Conservation (phyloP, 352 stramenopile genomes). For the Proteromonas lacertae region DNA sequence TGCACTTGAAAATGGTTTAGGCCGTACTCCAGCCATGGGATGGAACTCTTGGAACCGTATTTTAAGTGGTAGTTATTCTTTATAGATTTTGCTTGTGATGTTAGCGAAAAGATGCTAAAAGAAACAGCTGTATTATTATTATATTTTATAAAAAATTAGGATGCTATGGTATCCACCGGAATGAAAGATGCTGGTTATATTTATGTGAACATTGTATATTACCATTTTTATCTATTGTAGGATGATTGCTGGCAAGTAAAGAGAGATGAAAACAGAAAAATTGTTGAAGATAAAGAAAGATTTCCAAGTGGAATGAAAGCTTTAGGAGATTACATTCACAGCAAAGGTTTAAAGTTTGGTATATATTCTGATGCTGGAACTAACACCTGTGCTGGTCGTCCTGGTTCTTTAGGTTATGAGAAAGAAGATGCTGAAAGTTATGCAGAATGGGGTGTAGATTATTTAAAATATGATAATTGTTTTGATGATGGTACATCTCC, state of each 20-base stretch:
- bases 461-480: slow-evolving; percentile 5
- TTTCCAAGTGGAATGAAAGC: neutral
- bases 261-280: too few species aligned
- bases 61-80: too few species aligned
- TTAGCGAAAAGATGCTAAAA: slow-evolving; percentile 7
- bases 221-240: too few species aligned
- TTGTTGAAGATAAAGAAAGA: too few species aligned
- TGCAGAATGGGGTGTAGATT: slow-evolving; percentile 4
- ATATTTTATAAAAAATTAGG: too few species aligned
- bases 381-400: neutral
- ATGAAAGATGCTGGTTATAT: too few species aligned
- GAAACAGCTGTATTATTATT: slow-evolving; percentile 10
- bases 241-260: too few species aligned
- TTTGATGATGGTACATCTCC: neutral
- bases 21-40: too few species aligned
- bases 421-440: neutral
- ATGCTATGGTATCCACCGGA: too few species aligned
- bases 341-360: neutral
- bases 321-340: neutral
- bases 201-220: too few species aligned
- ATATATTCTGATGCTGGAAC: neutral
- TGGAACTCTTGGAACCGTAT: too few species aligned
- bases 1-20: too few species aligned
- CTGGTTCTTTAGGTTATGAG: neutral
- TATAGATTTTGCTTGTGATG: slow-evolving; percentile 15